These are phyloP conservation scores for Thalassiosira livingstoniorum DNA, from an alignment of 352 stramenopile species.

Conservation along the genomic window DNA sequence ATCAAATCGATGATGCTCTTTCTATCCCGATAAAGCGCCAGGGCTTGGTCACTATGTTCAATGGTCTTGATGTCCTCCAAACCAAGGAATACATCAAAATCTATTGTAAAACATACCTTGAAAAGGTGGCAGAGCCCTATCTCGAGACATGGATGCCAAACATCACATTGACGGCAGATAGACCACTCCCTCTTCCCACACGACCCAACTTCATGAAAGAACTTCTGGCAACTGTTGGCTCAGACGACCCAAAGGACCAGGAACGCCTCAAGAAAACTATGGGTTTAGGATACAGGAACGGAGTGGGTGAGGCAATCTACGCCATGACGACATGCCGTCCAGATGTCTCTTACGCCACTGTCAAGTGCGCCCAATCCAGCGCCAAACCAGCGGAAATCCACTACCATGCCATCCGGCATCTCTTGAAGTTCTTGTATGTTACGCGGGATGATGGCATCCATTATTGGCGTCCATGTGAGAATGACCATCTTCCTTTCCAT, in stretches of 20 bases:
- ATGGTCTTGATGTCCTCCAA: conserved; percentile 54
- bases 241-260: conserved; percentile 12
- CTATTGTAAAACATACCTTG: neutral
- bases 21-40: conserved; percentile 31
- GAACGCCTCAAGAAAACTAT: conserved; percentile 16
- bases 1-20: conserved; percentile 11
- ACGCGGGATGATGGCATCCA: conserved; percentile 37
- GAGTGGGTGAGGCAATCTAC: conserved; percentile 61
- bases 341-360: conserved; percentile 27
- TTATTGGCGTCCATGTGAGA: conserved; percentile 27
- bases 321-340: conserved; percentile 38
- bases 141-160: conserved; percentile 7
- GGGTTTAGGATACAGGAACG: conserved; percentile 35
- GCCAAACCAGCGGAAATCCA: conserved; percentile 28
- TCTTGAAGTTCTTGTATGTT: conserved; percentile 35
- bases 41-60: conserved; percentile 36
- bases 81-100: conserved; percentile 54
- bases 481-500: neutral
- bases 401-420: conserved; percentile 30
- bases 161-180: neutral
- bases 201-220: neutral
- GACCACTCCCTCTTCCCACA: neutral
- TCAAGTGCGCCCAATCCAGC: conserved; percentile 20
- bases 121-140: conserved; percentile 14
- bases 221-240: neutral